Evolutionary conservation across 345 rosid genomes (phyloP).

Genomic region (Moricandia moricandioides): DNA sequence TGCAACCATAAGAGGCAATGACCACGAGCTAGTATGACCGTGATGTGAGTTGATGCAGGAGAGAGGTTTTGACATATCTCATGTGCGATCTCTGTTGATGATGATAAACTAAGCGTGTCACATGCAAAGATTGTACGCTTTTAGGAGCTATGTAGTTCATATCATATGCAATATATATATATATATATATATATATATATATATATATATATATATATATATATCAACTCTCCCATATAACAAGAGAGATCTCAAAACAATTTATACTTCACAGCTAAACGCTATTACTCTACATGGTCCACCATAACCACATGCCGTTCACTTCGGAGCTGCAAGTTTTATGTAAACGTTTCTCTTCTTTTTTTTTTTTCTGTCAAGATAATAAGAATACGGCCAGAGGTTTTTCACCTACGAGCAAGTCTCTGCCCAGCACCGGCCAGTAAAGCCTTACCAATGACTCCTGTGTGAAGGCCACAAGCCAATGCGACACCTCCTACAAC

Average conservation of each 20-base stretch:
- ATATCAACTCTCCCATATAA: conserved; percentile 4
- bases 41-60: conserved; percentile 1
- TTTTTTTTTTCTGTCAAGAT: conserved; percentile 17
- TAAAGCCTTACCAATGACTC: conserved; percentile 68
- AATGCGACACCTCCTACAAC: conserved; percentile 80
- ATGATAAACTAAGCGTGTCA: not conserved
- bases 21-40: not conserved
- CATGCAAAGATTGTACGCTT: conserved; percentile 5
- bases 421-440: conserved; percentile 82
- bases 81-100: not conserved
- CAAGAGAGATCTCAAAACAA: conserved; percentile 12
- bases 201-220: not conserved
- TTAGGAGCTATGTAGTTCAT: conserved; percentile 19
- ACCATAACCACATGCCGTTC: conserved; percentile 23
- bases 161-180: not conserved
- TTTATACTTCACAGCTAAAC: conserved; percentile 14
- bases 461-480: conserved; percentile 70
- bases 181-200: conserved; percentile 15
- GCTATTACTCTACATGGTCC: conserved; percentile 22
- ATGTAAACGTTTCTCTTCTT: conserved; percentile 3
- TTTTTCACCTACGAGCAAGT: conserved; percentile 66
- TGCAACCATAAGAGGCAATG: conserved; percentile 7
- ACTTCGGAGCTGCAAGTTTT: conserved; percentile 13
- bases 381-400: conserved; percentile 6
- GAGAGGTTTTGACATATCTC: conserved; percentile 2